These are phyloP conservation scores for Cucurbita maxima DNA, from an alignment of 306 rosid species.

Conservation along the genomic window DNA sequence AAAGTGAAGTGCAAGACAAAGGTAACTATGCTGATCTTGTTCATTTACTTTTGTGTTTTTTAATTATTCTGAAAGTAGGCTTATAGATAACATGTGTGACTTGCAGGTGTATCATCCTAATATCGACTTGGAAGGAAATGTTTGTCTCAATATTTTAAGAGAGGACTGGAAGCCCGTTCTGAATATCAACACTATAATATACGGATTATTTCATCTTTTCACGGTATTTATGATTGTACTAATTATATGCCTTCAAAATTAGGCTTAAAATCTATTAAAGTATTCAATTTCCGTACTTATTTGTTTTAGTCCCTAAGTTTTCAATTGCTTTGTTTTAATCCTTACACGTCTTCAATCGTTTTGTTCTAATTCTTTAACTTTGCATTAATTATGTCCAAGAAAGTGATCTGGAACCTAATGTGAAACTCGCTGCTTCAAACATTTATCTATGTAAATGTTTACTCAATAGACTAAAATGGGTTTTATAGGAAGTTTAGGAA, in stretches of 20 bases:
- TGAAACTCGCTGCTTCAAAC: neutral
- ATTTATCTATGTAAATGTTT: neutral
- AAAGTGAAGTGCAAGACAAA: conserved; percentile 55
- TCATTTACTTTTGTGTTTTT: neutral
- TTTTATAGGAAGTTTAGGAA: neutral
- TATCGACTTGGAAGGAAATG: conserved; percentile 59
- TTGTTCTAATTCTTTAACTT: neutral
- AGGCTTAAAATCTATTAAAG: neutral
- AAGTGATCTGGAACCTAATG: neutral
- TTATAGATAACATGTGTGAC: neutral
- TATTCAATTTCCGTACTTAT: neutral
- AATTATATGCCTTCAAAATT: neutral
- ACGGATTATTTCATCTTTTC: conserved; percentile 39
- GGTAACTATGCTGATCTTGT: conserved; percentile 15
- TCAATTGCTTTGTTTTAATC: neutral
- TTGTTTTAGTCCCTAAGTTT: neutral
- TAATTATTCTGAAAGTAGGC: neutral
- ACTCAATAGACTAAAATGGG: neutral
- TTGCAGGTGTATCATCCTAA: conserved; percentile 57
- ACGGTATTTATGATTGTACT: conserved; percentile 20
- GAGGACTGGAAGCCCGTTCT: conserved; percentile 53
- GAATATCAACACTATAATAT: conserved; percentile 33
- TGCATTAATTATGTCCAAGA: neutral
- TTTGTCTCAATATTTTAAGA: conserved; percentile 45
- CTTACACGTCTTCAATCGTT: neutral